phyloP scores from a whole-genome alignment of 805 yeast genomes.

The Yamadazyma laniorum region DNA sequence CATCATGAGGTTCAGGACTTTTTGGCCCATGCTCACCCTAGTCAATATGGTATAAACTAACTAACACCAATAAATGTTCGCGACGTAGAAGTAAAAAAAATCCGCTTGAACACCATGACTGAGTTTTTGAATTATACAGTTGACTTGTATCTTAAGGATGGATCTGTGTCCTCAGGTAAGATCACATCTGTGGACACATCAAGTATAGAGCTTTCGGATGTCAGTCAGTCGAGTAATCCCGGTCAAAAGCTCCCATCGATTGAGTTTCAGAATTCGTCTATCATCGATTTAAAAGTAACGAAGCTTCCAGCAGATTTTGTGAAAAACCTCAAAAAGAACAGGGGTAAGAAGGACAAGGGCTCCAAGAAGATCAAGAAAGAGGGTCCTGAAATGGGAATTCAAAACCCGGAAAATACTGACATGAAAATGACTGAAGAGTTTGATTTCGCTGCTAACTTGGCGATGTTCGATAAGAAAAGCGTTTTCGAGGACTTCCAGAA shows the following conservation, averaged over 20 bases:
- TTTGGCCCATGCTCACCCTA: slow-evolving; percentile 9
- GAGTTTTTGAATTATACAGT: slow-evolving; percentile 45
- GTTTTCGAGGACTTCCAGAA: slow-evolving; percentile 76
- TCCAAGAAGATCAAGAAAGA: slow-evolving; percentile 5
- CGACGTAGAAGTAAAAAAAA: neutral
- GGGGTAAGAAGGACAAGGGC: slow-evolving; percentile 7
- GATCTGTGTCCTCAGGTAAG: slow-evolving; percentile 32
- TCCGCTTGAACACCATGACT: slow-evolving; percentile 22
- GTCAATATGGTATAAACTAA: neutral
- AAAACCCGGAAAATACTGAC: neutral
- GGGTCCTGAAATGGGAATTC: neutral
- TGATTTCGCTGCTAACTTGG: slow-evolving; percentile 80
- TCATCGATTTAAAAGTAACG: slow-evolving; percentile 55
- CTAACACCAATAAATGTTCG: neutral
- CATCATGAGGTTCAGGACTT: slow-evolving; percentile 4
- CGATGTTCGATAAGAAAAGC: slow-evolving; percentile 74
- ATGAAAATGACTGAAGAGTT: slow-evolving; percentile 49
- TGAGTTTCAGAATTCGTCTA: slow-evolving; percentile 34
- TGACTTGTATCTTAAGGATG: slow-evolving; percentile 37
- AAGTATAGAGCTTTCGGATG: slow-evolving; percentile 26
- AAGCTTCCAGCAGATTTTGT: slow-evolving; percentile 45
- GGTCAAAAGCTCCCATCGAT: slow-evolving; percentile 10
- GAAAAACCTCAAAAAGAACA: slow-evolving; percentile 16
- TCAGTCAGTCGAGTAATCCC: slow-evolving; percentile 14
- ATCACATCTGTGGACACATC: slow-evolving; percentile 32